These are phyloP conservation scores for Protomyces arabidopsidicola DNA, from an alignment of 1,139 yeast genomes.

Conservation along the genomic window DNA sequence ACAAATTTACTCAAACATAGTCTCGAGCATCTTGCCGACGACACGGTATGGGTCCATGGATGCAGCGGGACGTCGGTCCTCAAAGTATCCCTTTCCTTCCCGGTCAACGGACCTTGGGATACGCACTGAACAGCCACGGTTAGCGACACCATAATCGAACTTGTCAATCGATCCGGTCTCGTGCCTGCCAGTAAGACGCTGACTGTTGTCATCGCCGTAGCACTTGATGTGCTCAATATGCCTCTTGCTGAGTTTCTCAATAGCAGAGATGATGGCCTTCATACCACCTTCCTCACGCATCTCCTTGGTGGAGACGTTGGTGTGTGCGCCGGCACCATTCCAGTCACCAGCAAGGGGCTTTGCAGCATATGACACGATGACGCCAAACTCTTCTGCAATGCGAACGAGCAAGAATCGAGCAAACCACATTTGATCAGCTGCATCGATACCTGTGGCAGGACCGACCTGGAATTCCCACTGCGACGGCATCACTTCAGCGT, in stretches of 20 bases:
- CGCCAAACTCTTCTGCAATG: slow-evolving; percentile 98
- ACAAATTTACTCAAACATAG: slow-evolving; percentile 57
- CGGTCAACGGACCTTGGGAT: slow-evolving; percentile 98
- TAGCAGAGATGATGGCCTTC: slow-evolving; percentile 86
- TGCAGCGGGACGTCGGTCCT: slow-evolving; percentile 98
- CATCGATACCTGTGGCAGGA: slow-evolving; percentile 87
- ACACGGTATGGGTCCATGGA: slow-evolving; percentile 51
- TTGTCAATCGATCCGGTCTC: slow-evolving; percentile 93
- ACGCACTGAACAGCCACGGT: slow-evolving; percentile 98
- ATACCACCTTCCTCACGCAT: slow-evolving; percentile 97
- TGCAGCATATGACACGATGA: slow-evolving; percentile 98
- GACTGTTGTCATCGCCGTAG: slow-evolving; percentile 91
- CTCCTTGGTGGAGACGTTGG: slow-evolving; percentile 85
- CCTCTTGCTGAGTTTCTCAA: slow-evolving; percentile 90
- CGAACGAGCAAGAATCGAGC: slow-evolving; percentile 89
- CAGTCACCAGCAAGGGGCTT: slow-evolving; percentile 98
- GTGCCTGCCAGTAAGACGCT: slow-evolving; percentile 95
- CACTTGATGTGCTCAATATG: slow-evolving; percentile 93
- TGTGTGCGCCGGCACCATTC: slow-evolving; percentile 99
- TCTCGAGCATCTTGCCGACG: slow-evolving; percentile 94
- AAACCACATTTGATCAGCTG: slow-evolving; percentile 98
- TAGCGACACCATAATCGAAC: slow-evolving; percentile 96
- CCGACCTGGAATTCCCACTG: slow-evolving; percentile 99
- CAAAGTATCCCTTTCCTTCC: slow-evolving; percentile 97
- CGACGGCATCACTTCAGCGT: slow-evolving; percentile 99